Evolutionary conservation across 495 filamentous ascomycete genomes (phyloP).

Genomic region (Xylaria flabelliformis): DNA sequence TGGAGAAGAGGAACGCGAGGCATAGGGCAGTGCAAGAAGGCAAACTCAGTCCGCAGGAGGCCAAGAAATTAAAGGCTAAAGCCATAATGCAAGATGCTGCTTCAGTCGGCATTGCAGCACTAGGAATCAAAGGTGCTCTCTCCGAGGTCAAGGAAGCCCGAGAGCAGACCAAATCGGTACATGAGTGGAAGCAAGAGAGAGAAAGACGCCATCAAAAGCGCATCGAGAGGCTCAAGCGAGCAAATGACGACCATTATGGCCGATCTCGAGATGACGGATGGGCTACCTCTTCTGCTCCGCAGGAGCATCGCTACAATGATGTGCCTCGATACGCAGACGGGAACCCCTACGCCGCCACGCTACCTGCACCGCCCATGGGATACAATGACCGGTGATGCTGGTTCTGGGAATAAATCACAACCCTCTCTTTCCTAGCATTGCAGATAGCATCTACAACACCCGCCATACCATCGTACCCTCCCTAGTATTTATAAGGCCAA

Average conservation of each 20-base stretch:
- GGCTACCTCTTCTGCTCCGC: slow-evolving; percentile 45
- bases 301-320: slow-evolving; percentile 43
- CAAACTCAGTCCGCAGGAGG: slow-evolving; percentile 74
- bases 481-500: background rate
- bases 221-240: slow-evolving; percentile 44
- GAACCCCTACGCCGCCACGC: slow-evolving; percentile 56
- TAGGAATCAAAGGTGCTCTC: slow-evolving; percentile 85
- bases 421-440: background rate
- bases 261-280: slow-evolving; percentile 52
- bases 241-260: slow-evolving; percentile 37
- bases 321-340: slow-evolving; percentile 59
- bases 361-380: slow-evolving; percentile 53
- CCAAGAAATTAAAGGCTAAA: slow-evolving; percentile 75
- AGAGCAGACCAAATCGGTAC: slow-evolving; percentile 48
- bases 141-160: slow-evolving; percentile 63
- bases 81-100: slow-evolving; percentile 76
- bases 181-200: slow-evolving; percentile 51
- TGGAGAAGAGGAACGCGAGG: slow-evolving; percentile 75
- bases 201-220: slow-evolving; percentile 49
- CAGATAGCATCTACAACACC: slow-evolving; percentile 17
- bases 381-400: slow-evolving; percentile 45
- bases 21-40: slow-evolving; percentile 75
- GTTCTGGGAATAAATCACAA: background rate
- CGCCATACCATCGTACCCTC: background rate
- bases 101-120: slow-evolving; percentile 80